Evolutionary conservation across 495 filamentous ascomycete species (phyloP), one percentile per base, ranked within the genome.

Genomic region (Sabuloglossum arenarium): DNA sequence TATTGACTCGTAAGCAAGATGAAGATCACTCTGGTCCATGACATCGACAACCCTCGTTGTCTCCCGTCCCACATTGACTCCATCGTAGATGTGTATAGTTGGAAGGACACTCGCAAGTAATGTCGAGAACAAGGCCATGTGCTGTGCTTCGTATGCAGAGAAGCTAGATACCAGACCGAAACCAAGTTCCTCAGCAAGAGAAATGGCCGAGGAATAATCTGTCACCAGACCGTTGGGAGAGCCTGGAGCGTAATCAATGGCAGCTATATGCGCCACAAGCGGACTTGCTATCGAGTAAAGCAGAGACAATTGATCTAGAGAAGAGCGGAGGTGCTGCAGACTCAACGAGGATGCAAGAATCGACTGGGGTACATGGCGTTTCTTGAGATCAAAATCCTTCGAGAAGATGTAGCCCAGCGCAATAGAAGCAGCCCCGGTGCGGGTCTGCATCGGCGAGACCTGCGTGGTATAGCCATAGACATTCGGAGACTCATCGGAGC

Each of bases 401-500:
- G 88, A 94, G 73, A 97, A 98, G 63, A 97, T 83, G 69, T 98
- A 98, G 58, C 91, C 91, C 50, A 98, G 75, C 31, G 93, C 87
- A 66, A 97, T 84, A 63, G 85, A 82, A 46, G 86, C 91, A 46
- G 93, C 91, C 60, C 91, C 91, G 55, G 85, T 76, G 45, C 93
- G 77, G 49, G 85, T 91, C 70, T 98, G 84, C 69, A 97, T 78
- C 3, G 84, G 68, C 57, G 85, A 73, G 47, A 97, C 78, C 3
- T 77, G 71, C 37, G 93, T 87, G 61, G 79, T 68, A 63, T 87
- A 83, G 64, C 88, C 90, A 66, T 86, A 79, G 51, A 80, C 79
- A 70, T 97, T 97, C 63, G 74, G 70, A 59, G 84, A 82, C 29
- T 74, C 68, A 53, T 74, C 65, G 3, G 65, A 61, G 31, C 76